A percentile compares a stretch with the other conserved stretches of the same genome.
phyloP scores from a whole-genome alignment of 176 grass and related monocot genomes.

The Olyra latifolia region DNA sequence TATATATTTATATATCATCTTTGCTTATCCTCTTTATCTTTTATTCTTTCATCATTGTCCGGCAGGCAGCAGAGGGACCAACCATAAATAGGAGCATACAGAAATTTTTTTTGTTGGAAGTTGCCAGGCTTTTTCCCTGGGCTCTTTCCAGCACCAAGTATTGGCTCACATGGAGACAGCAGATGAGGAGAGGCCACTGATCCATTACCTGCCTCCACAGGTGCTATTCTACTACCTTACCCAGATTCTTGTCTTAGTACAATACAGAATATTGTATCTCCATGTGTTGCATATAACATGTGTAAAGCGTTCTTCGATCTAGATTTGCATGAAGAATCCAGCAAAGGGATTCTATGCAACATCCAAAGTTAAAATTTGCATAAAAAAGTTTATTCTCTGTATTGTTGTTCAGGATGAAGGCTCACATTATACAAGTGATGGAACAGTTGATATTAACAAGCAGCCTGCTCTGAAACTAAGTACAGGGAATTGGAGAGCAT shows the following conservation, averaged over 20 bases:
- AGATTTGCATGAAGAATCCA: too few species aligned
- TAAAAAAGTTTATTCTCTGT: neutral
- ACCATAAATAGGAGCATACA: neutral
- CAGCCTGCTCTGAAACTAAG: neutral
- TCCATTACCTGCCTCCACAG: neutral
- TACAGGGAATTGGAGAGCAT: constrained; percentile 36
- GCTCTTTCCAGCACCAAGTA: neutral
- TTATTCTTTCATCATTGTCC: neutral
- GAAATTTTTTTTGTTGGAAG: neutral
- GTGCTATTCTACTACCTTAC: neutral
- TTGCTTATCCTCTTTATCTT: neutral
- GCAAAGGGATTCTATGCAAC: neutral
- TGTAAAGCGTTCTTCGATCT: too few species aligned
- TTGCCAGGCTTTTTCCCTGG: neutral
- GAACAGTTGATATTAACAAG: neutral
- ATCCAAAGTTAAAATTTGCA: neutral
- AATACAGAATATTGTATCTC: neutral
- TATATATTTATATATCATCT: neutral
- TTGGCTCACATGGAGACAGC: neutral
- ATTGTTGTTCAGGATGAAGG: neutral
- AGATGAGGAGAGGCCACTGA: constrained; percentile 31
- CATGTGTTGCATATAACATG: neutral
- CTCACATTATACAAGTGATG: neutral
- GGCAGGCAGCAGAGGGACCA: neutral
- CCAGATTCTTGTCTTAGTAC: neutral